A percentile compares a stretch with the other conserved stretches of the same genome.
These are phyloP conservation scores for Tricholoma furcatifolium DNA, from an alignment of 768 basidiomycete genomes.

Conservation along the genomic window DNA sequence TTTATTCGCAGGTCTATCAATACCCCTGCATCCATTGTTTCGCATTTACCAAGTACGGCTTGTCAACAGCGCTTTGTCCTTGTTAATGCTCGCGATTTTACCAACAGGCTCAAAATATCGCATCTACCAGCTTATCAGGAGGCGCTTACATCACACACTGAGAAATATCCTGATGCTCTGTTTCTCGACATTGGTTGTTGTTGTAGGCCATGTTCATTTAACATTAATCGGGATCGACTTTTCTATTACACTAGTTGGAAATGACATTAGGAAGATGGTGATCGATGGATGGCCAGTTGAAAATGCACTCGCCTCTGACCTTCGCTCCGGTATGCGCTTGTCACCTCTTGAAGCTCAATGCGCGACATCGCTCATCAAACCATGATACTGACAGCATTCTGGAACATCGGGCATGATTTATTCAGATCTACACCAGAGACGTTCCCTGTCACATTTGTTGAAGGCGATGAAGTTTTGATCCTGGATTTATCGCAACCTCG, in stretches of 20 bases:
- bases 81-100: neutral
- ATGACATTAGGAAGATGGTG: constrained; percentile 23
- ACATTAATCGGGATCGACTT: neutral
- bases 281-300: constrained; percentile 24
- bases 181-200: constrained; percentile 27
- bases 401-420: constrained; percentile 63
- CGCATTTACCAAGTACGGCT: constrained; percentile 31
- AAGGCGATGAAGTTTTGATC: constrained; percentile 55
- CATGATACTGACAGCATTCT: constrained; percentile 49
- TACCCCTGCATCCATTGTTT: constrained; percentile 40
- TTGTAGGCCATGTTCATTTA: constrained; percentile 15
- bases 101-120: constrained; percentile 21
- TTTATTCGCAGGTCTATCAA: constrained; percentile 27
- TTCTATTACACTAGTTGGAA: constrained; percentile 17
- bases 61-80: neutral
- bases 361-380: neutral
- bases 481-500: constrained; percentile 36
- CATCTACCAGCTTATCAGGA: constrained; percentile 19
- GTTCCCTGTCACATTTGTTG: constrained; percentile 54
- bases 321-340: constrained; percentile 20
- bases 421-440: constrained; percentile 51
- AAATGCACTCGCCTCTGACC: constrained; percentile 23
- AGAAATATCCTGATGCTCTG: constrained; percentile 18
- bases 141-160: constrained; percentile 16
- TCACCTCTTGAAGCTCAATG: constrained; percentile 35